Evolutionary conservation across 345 rosid species (phyloP).

Genomic region (thale cress (Arabidopsis thaliana)): TAIR10.1 NC_003076.8:7973001-7973500

Average conservation of each 20-base stretch:
- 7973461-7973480: conserved; percentile 1
- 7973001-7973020: conserved; percentile 60
- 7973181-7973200: conserved; percentile 54
- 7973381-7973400: conserved; percentile 64
- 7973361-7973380: conserved; percentile 83
- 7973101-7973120: conserved; percentile 58
- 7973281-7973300: conserved; percentile 58
- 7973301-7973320: conserved; percentile 70
- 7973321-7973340: conserved; percentile 71
- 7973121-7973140: neutral
- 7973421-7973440: neutral
- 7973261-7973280: conserved; percentile 71
- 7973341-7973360: conserved; percentile 69
- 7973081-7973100: conserved; percentile 54
- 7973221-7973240: conserved; percentile 59
- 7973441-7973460: neutral
- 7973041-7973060: conserved; percentile 55
- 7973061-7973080: conserved; percentile 56
- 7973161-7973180: neutral
- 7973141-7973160: neutral
- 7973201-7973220: conserved; percentile 58
- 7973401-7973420: conserved; percentile 53
- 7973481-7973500: conserved; percentile 14
- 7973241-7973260: conserved; percentile 70
- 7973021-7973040: conserved; percentile 51